These are phyloP conservation scores for Clonostachys rhizophaga DNA, from an alignment of 2,329 filamentous ascomycete genomes.

Conservation along the genomic window DNA sequence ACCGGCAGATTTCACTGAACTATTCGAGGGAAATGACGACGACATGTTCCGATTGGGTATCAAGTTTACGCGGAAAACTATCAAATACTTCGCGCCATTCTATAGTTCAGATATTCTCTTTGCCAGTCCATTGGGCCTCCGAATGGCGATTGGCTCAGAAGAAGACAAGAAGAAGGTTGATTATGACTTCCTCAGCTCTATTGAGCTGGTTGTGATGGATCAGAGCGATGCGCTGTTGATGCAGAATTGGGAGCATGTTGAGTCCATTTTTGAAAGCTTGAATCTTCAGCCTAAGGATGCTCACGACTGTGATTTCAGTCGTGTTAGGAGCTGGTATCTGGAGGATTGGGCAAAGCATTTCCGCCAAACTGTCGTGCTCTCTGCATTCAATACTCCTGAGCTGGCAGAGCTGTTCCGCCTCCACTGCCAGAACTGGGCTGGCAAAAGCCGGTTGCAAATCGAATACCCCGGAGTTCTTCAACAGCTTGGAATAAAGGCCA, in stretches of 20 bases:
- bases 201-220: conserved; percentile 86
- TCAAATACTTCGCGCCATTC: conserved; percentile 93
- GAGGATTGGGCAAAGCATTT: conserved; percentile 76
- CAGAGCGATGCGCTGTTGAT: conserved; percentile 91
- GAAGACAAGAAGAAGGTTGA: conserved; percentile 60
- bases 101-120: conserved; percentile 96
- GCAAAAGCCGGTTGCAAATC: conserved; percentile 69
- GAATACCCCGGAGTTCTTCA: conserved; percentile 70
- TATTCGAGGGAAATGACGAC: conserved; percentile 94
- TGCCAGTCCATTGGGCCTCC: conserved; percentile 82
- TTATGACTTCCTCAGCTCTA: conserved; percentile 87
- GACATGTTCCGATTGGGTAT: conserved; percentile 96
- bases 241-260: conserved; percentile 98
- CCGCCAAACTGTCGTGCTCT: conserved; percentile 80
- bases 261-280: conserved; percentile 85
- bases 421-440: conserved; percentile 75
- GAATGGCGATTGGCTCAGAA: conserved; percentile 84
- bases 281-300: conserved; percentile 86
- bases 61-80: conserved; percentile 92
- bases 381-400: conserved; percentile 84
- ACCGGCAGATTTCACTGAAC: conserved; percentile 79
- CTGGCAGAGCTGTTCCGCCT: conserved; percentile 74
- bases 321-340: conserved; percentile 89
- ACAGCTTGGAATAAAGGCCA: conserved; percentile 64
- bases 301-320: conserved; percentile 89